Conservation (phyloP, 352 stramenopile species). For the Phytophthora foliorum region DNA sequence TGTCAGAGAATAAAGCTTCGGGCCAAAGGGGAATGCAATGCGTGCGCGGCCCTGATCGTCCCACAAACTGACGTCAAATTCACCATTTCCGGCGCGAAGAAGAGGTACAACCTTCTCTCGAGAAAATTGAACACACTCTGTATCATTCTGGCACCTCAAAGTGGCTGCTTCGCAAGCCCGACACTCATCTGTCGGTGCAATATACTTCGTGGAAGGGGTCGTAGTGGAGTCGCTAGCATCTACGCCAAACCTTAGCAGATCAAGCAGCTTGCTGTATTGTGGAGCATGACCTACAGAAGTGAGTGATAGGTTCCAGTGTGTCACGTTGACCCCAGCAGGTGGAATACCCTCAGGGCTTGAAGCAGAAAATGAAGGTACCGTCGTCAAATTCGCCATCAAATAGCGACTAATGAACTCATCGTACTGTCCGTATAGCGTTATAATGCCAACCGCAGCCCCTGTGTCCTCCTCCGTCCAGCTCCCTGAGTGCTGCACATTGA, state of each 20-base stretch:
- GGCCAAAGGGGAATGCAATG: background rate
- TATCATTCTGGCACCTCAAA: background rate
- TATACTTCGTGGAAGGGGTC: background rate
- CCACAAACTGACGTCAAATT: background rate
- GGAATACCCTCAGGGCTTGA: background rate
- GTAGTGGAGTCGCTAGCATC: background rate
- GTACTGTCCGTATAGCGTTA: background rate
- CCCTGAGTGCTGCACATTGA: background rate
- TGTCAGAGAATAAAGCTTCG: background rate
- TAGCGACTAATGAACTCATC: background rate
- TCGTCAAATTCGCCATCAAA: background rate
- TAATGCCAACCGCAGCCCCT: background rate
- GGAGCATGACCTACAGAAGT: background rate
- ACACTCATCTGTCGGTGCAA: background rate
- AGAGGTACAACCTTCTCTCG: background rate
- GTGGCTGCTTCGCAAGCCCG: background rate
- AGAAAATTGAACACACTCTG: background rate
- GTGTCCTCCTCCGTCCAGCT: background rate
- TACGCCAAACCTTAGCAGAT: background rate
- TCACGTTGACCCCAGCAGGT: background rate
- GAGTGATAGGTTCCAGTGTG: background rate
- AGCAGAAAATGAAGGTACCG: background rate
- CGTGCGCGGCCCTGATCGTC: background rate
- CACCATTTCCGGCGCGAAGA: background rate
- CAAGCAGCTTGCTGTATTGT: background rate